These are phyloP conservation scores for Thalia dealbata DNA, from an alignment of 176 grass and related monocot genomes.

Conservation along the genomic window DNA sequence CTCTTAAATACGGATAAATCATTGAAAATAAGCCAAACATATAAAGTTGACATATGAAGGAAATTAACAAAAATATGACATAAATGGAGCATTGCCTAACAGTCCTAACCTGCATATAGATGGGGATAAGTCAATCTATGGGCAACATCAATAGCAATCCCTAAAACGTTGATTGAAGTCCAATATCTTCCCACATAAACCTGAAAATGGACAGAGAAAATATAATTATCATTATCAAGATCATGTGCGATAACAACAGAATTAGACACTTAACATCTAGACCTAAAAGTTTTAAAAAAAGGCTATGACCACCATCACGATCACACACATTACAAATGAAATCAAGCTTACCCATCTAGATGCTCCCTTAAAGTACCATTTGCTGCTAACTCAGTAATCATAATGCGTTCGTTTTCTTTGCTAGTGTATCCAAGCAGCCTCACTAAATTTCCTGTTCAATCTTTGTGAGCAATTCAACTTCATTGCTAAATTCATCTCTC, in stretches of 20 bases:
- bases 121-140: constrained; percentile 97
- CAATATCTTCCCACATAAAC: constrained; percentile 57
- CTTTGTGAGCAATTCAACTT: constrained; percentile 90
- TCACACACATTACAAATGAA: constrained; percentile 5
- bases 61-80: background rate
- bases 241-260: constrained; percentile 2
- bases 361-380: constrained; percentile 98
- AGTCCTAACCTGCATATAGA: constrained; percentile 69
- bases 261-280: constrained; percentile 61
- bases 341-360: constrained; percentile 71
- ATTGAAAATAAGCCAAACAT: background rate
- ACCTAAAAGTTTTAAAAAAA: constrained; percentile 39
- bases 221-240: constrained; percentile 4
- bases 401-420: constrained; percentile 94
- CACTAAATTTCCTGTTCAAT: constrained; percentile 98
- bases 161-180: constrained; percentile 89
- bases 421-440: constrained; percentile 75
- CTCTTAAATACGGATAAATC: background rate
- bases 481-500: constrained; percentile 85
- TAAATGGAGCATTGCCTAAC: too few relatives aligned
- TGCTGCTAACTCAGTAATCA: constrained; percentile 88
- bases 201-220: constrained; percentile 39
- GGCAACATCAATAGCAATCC: constrained; percentile 96
- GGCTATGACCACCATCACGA: constrained; percentile 11
- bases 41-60: background rate